Conservation (phyloP, 192 early-diverging fungal genomes). For the Backusella westeae region DNA sequence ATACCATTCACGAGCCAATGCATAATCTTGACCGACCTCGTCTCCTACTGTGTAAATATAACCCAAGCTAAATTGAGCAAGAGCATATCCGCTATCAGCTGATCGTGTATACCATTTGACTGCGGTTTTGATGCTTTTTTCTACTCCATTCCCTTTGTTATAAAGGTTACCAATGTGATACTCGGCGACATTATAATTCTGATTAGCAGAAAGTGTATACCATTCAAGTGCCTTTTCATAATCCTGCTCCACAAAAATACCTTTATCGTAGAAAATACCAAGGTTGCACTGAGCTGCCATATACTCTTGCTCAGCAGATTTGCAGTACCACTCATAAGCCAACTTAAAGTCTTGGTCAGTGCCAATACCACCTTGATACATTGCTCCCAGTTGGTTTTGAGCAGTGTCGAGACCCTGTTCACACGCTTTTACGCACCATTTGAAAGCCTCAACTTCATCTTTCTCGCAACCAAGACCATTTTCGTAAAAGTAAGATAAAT, state of each 20-base stretch:
- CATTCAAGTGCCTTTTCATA: slow-evolving; percentile 26
- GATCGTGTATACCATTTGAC: slow-evolving; percentile 16
- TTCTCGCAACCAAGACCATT: not conserved
- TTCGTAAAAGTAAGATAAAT: not conserved
- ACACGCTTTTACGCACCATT: not conserved
- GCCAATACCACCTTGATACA: slow-evolving; percentile 29
- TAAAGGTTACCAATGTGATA: not conserved
- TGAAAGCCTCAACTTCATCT: not conserved
- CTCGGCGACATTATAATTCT: not conserved
- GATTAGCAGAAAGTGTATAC: slow-evolving; percentile 29
- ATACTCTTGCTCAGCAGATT: slow-evolving; percentile 33
- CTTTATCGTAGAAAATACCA: slow-evolving; percentile 31
- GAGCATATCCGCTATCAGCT: slow-evolving; percentile 20
- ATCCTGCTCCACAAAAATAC: slow-evolving; percentile 22
- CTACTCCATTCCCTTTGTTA: slow-evolving; percentile 11
- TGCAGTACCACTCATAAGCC: slow-evolving; percentile 34
- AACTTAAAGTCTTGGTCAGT: slow-evolving; percentile 1
- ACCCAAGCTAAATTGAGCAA: slow-evolving; percentile 31
- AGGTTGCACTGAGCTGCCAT: slow-evolving; percentile 18
- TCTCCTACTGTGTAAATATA: slow-evolving; percentile 26
- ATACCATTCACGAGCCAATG: slow-evolving; percentile 69
- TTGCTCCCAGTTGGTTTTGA: slow-evolving; percentile 18
- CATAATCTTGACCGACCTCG: slow-evolving; percentile 59
- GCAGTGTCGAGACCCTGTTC: not conserved
- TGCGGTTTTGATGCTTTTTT: not conserved